Evolutionary conservation across 2,329 filamentous ascomycete genomes (phyloP), one percentile per base, ranked within the genome.

Genomic region (Mariannaea elegans): DNA sequence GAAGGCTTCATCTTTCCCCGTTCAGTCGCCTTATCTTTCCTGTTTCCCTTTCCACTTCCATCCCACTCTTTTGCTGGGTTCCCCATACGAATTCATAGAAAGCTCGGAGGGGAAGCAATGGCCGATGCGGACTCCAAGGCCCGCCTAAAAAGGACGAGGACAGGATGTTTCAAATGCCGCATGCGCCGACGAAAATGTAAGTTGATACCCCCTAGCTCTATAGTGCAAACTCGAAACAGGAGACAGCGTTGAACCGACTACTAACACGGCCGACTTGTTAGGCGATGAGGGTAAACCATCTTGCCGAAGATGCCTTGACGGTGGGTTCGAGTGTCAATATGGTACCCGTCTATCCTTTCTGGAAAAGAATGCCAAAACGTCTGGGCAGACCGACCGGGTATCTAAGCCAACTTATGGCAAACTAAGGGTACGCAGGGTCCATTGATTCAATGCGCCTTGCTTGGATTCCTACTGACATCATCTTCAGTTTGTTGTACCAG

Each of bases 251-350:
- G n/a, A n/a, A n/a, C n/a, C n/a, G n/a, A n/a, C n/a, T n/a, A 61
- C 53, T 48, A 56, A 61, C 57, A 56, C 48, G 16, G 19, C 19
- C 31, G 16, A 13, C 10, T 19, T 42, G 21, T 18, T 56, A 84
- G 81, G 83, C 59, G 82, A 84, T 58, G 82, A 84, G 70, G 71
- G 71, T 13, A 84, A 82, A 63, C 83, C 82, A 4, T 69, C 70
- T 3, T 85, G 83, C 41, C 77, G 76, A 41, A 80, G 82, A 62
- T 85, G 83, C 58, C 67, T 77, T 14, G 73, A 76, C 1, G 79
- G 81, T 31, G 76, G 77, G 8, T 78, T 82, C 27, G 75, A 80
- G 39, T 85, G 82, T 67, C 76, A 77, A 32, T 84, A 84, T 64
- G 80, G 80, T 10, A 75, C 78, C 3, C 73, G 77, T 16, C 71